Evolutionary conservation across 1,284 basidiomycete genomes (phyloP).

Genomic region (Termitomyces sp.): DNA sequence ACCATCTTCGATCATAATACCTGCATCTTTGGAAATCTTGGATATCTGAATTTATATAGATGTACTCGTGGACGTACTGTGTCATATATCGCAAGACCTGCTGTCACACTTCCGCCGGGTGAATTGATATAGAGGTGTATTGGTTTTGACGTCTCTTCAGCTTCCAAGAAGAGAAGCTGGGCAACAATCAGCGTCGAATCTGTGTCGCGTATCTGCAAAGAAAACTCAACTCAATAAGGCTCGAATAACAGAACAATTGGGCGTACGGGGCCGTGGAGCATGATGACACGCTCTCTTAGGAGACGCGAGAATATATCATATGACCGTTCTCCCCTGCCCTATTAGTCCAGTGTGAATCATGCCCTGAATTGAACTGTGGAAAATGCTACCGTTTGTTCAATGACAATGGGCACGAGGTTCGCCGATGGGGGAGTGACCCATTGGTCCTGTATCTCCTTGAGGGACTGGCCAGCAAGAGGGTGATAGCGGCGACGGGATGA

Average conservation of each 20-base stretch:
- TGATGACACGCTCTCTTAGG: slow-evolving; percentile 86
- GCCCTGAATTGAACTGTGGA: background rate
- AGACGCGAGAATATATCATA: slow-evolving; percentile 94
- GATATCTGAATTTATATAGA: slow-evolving; percentile 1
- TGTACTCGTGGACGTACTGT: slow-evolving; percentile 49
- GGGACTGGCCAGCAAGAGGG: slow-evolving; percentile 38
- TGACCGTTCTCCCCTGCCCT: slow-evolving; percentile 89
- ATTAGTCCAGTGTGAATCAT: slow-evolving; percentile 5
- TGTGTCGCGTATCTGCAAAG: slow-evolving; percentile 70
- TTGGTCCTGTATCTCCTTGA: slow-evolving; percentile 25
- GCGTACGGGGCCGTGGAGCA: slow-evolving; percentile 86
- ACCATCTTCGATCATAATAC: slow-evolving; percentile 30
- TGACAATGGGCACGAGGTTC: slow-evolving; percentile 83
- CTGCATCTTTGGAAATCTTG: slow-evolving; percentile 59
- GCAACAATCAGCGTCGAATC: slow-evolving; percentile 84
- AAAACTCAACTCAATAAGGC: slow-evolving; percentile 10
- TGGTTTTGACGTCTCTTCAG: slow-evolving; percentile 86
- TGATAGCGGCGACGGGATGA: slow-evolving; percentile 38
- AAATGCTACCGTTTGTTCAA: slow-evolving; percentile 79
- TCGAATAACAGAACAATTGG: slow-evolving; percentile 3
- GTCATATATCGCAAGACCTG: slow-evolving; percentile 92
- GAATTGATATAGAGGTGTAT: slow-evolving; percentile 95
- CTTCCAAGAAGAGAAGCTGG: slow-evolving; percentile 89
- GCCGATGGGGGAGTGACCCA: slow-evolving; percentile 40
- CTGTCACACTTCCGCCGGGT: slow-evolving; percentile 90